Evolutionary conservation across 495 filamentous ascomycete genomes (phyloP).

Genomic region (Penicillium dipodomyicola): DNA sequence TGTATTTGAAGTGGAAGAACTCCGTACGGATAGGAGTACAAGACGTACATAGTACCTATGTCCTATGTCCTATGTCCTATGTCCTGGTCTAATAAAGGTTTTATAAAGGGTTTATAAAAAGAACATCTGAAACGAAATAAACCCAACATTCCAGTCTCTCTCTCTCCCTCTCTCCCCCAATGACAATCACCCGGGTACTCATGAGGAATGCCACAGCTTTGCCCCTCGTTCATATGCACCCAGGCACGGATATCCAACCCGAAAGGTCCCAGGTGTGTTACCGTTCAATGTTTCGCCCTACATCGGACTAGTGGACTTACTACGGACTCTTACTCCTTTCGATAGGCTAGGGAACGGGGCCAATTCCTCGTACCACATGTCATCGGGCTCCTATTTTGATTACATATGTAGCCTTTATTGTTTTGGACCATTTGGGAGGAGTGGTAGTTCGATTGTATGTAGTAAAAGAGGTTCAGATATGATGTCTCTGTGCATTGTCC

Average conservation of each 20-base stretch:
- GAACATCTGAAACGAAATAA: constrained; percentile 5
- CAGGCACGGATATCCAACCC: constrained; percentile 12
- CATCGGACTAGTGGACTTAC: constrained; percentile 6
- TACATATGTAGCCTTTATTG: no score
- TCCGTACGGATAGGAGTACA: not conserved
- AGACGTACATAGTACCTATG: no score
- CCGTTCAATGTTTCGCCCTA: constrained; percentile 4
- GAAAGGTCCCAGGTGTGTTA: constrained; percentile 2
- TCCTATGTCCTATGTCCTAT: no score
- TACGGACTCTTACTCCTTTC: constrained; percentile 3
- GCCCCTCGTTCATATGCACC: constrained; percentile 18
- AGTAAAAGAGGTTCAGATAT: not conserved
- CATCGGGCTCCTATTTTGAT: not conserved
- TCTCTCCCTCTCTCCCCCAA: not conserved
- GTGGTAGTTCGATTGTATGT: not conserved
- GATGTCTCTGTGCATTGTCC: no score
- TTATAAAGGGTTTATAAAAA: not conserved
- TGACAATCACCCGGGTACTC: not conserved
- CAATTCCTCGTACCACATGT: constrained; percentile 12
- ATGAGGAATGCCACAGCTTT: constrained; percentile 11
- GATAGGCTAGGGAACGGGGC: constrained; percentile 4
- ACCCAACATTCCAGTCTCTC: not conserved
- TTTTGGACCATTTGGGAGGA: no score
- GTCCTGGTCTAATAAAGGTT: not conserved
- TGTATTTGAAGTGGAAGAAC: not conserved